These are phyloP conservation scores for Hypoxylon lenormandii DNA, from an alignment of 495 filamentous ascomycete species.

Conservation along the genomic window DNA sequence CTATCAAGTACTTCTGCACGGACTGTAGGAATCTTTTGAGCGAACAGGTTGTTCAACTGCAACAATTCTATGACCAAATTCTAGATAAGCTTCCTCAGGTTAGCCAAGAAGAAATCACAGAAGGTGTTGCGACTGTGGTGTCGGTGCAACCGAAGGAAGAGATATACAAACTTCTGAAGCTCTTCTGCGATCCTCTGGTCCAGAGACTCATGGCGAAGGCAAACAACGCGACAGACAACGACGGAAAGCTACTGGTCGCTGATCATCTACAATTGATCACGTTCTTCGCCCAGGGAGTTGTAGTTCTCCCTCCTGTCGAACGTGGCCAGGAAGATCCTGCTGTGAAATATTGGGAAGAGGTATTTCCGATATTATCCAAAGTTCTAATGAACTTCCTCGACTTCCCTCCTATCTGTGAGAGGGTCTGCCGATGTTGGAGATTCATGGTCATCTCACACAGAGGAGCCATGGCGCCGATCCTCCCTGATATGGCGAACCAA, in stretches of 20 bases:
- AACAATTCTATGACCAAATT: conserved; percentile 89
- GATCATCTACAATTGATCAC: conserved; percentile 93
- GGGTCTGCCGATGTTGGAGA: conserved; percentile 92
- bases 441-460: conserved; percentile 96
- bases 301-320: conserved; percentile 75
- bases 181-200: conserved; percentile 94
- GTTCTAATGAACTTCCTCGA: conserved; percentile 86
- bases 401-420: conserved; percentile 88
- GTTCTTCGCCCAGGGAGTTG: conserved; percentile 82
- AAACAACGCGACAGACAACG: conserved; percentile 82
- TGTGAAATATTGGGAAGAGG: conserved; percentile 94
- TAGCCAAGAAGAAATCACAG: conserved; percentile 95
- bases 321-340: conserved; percentile 83
- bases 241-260: conserved; percentile 82
- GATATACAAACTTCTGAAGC: conserved; percentile 83
- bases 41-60: conserved; percentile 81
- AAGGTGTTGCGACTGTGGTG: conserved; percentile 91
- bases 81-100: conserved; percentile 82
- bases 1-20: conserved; percentile 94
- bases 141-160: conserved; percentile 83
- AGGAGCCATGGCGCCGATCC: conserved; percentile 83
- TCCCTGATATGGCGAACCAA: conserved; percentile 86
- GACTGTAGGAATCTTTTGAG: conserved; percentile 90
- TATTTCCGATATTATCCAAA: conserved; percentile 84
- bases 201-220: conserved; percentile 86